Base-by-base conservation (phyloP, 305 asterid genomes). In the Rubia occidens region DNA sequence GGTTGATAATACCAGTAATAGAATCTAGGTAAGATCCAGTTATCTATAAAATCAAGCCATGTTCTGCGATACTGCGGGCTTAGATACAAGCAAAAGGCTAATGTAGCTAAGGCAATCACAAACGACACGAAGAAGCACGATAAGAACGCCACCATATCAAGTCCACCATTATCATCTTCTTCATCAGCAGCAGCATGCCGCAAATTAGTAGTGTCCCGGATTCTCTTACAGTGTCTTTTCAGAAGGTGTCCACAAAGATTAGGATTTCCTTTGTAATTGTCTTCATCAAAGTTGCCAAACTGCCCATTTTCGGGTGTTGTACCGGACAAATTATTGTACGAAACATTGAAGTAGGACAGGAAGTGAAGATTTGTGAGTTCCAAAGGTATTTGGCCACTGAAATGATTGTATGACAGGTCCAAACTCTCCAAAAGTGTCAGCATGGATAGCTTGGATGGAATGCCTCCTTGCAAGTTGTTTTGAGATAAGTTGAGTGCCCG, bases 401-500 rank as follows among this genome's bases (percentile, higher is more conserved):
- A 20, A 62, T 29, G 32, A 63, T 78, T 78, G 71, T 55, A 64
- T 37, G 82, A 78, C 5, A 78, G 68, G 10, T 78, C 79, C 53
- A 78, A 58, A 35, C 79, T 75, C 69, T 78, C 75, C 0, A 78
- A 56, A 11, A 60, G 61, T 1, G 5, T 54, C 1, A 78, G 32
- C 0, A 61, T 71, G 0, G 74, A 67, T 11, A 78, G 70, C 39
- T 32, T 54, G 18, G 69, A 10, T 42, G 69, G 81, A 24, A 77
- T 70, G 0, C 75, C 20, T 65, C 78, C 81, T 8, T 11, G 13
- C 45, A 77, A 40, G 68, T 77, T 40, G 61, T 77, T 77, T 37
- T 65, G 78, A 8, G 78, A 77, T 55, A 77, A 65, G 51, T 77
- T 77, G 4, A 77, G 13, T 8, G 76, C 75, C 65, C 21, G 75